phyloP scores from a whole-genome alignment of 2,329 filamentous ascomycete genomes.

The Aplosporella prunicola region DNA sequence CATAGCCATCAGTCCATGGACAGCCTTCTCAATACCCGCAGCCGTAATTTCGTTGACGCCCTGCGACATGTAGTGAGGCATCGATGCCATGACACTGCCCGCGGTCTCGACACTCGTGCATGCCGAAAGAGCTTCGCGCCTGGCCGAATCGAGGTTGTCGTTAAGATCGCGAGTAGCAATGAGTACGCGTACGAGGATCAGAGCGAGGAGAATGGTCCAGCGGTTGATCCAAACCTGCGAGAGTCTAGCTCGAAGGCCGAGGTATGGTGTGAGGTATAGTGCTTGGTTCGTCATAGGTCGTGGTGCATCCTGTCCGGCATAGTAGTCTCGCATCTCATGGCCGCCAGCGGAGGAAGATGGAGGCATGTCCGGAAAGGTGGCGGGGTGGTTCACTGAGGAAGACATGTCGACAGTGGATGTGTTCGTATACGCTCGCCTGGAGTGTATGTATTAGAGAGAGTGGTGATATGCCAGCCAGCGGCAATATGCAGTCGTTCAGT shows the following conservation, averaged over 20 bases:
- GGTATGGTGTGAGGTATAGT: constrained; percentile 75
- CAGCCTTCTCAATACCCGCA: constrained; percentile 66
- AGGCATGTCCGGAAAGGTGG: constrained; percentile 45
- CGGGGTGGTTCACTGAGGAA: constrained; percentile 44
- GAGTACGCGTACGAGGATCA: constrained; percentile 74
- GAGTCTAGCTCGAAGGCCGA: constrained; percentile 77
- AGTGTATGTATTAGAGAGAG: constrained; percentile 26
- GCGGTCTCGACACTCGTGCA: constrained; percentile 89
- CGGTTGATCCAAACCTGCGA: constrained; percentile 97
- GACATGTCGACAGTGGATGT: constrained; percentile 30
- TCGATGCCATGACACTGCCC: constrained; percentile 91
- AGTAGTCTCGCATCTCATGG: constrained; percentile 54
- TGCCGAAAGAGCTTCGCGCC: constrained; percentile 72
- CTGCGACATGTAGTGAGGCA: constrained; percentile 87
- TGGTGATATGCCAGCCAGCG: constrained; percentile 13
- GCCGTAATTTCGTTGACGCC: constrained; percentile 84
- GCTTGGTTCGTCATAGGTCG: constrained; percentile 53
- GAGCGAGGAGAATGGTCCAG: constrained; percentile 83
- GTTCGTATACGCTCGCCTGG: constrained; percentile 17
- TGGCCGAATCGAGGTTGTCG: constrained; percentile 64
- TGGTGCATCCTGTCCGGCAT: constrained; percentile 45
- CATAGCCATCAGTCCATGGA: constrained; percentile 70
- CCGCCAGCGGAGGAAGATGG: constrained; percentile 51
- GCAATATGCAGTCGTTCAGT: constrained; percentile 4
- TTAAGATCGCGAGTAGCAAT: constrained; percentile 65